Evolutionary conservation across 805 yeast genomes (phyloP).

Genomic region (Jamesozyma hellenica): DNA sequence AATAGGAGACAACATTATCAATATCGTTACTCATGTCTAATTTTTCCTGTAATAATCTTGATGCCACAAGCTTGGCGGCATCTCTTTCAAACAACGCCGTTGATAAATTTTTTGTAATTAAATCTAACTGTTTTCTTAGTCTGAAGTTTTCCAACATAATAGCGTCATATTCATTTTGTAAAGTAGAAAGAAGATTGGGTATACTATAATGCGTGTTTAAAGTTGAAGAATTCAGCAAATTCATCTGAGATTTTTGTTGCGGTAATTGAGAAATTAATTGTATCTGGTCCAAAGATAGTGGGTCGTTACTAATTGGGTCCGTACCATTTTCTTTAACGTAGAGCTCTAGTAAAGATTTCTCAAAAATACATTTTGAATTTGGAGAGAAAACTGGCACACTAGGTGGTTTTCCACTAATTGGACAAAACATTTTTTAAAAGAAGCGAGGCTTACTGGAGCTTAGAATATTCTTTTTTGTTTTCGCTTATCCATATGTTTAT

Average conservation of each 20-base stretch:
- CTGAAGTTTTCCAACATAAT: constrained; percentile 70
- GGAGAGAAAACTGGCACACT: constrained; percentile 69
- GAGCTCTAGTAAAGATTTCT: constrained; percentile 45
- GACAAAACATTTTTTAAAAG: constrained; percentile 27
- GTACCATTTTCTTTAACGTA: constrained; percentile 55
- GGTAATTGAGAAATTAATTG: constrained; percentile 33
- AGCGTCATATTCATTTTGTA: constrained; percentile 89
- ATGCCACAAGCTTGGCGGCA: constrained; percentile 82
- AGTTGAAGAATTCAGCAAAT: constrained; percentile 35
- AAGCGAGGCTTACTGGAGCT: too few species aligned
- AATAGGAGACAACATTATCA: neutral
- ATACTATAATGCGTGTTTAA: constrained; percentile 38
- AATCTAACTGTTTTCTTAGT: constrained; percentile 58
- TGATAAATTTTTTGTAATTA: constrained; percentile 62
- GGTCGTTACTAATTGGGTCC: constrained; percentile 69
- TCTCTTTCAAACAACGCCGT: constrained; percentile 75
- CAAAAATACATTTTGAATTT: constrained; percentile 61
- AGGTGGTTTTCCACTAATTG: constrained; percentile 61
- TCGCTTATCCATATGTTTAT: too few species aligned
- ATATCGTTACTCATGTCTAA: constrained; percentile 59
- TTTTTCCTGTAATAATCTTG: constrained; percentile 61
- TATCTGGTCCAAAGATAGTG: constrained; percentile 48
- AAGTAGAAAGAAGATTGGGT: constrained; percentile 62
- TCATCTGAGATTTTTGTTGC: constrained; percentile 19
- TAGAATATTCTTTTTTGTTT: too few species aligned